Base-by-base conservation (phyloP, 2,329 filamentous ascomycete genomes). In the Botryotinia narcissicola region DNA sequence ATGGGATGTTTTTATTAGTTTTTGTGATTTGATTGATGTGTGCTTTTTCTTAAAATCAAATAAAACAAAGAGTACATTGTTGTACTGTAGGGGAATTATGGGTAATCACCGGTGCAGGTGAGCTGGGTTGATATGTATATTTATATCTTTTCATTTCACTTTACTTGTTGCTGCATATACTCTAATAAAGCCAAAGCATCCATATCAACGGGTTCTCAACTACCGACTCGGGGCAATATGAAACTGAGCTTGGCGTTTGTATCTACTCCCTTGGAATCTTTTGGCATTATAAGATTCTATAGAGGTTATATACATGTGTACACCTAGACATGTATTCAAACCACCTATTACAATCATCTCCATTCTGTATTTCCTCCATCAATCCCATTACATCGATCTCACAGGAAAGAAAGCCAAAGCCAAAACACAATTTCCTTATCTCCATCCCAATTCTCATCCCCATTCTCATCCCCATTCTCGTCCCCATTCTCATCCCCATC, bases 381-480 rank as follows among this genome's bases (percentile, higher is more conserved):
- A 3, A 10, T 22, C 0, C 22, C 12, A 40, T 25, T 1, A 18
- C 8, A 14, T 37, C 22, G 0, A 54, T n/a, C 10, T 2, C 16
- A n/a, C 35, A 25, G 14, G 8, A 40, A 25, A 42, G 12, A 42
- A 42, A 42, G 4, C 3, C 12, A 42, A 14, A 42, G 12, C 3
- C 12, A 42, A 14, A 42, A 3, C 40, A 42, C 40, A 16, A 42
- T 42, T 42, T 42, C 40, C 14, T 16, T 42, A 42, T 42, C 40
- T 42, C 10, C 40, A 42, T 42, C 40, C 4, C 12, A 9, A 37
- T 37, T 32, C 3, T 3, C 40, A 42, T 42, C 12, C 12, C 0
- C 40, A 40, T 32, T 35, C 35, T 35, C 40, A 40, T 40, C 40
- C 40, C 40, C 37, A 42, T 42, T 32, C 3, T 3, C 40, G 16